Conservation (phyloP, 106 monocot genomes). For the Allium fistulosum region DNA sequence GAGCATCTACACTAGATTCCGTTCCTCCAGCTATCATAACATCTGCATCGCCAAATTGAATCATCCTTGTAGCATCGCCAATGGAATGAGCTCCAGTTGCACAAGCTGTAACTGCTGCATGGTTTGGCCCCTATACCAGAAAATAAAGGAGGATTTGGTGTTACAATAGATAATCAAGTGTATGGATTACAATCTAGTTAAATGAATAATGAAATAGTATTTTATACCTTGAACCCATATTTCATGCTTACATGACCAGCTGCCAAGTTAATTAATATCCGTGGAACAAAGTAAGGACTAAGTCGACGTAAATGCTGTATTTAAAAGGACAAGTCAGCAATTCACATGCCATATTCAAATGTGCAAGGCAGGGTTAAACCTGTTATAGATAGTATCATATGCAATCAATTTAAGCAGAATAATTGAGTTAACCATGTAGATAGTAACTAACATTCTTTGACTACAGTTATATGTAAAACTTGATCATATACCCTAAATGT, state of each 20-base stretch:
- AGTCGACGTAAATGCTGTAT: constrained; percentile 71
- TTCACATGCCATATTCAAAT: constrained; percentile 7
- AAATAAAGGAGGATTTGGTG: too few species aligned
- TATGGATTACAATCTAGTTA: too few species aligned
- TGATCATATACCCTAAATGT: too few species aligned
- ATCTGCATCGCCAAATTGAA: constrained; percentile 99
- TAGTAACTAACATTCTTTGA: too few species aligned
- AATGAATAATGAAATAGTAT: background rate
- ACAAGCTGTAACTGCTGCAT: constrained; percentile 97
- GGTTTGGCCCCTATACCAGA: constrained; percentile 76
- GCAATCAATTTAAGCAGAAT: too few species aligned
- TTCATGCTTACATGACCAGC: constrained; percentile 98
- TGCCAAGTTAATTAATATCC: constrained; percentile 98
- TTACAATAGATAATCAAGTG: too few species aligned
- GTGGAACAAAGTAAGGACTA: constrained; percentile 86
- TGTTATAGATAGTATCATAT: background rate
- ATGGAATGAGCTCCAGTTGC: constrained; percentile 97
- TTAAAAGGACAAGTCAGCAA: constrained; percentile 12
- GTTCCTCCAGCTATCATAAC: constrained; percentile 98
- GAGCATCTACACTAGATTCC: constrained; percentile 89
- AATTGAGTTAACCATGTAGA: too few species aligned
- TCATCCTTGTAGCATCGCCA: constrained; percentile 95
- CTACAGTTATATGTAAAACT: too few species aligned
- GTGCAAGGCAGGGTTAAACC: constrained; percentile 2
- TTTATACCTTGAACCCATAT: constrained; percentile 87